Evolutionary conservation across 1,139 yeast species (phyloP).

Genomic region (Scheffersomyces segobiensis): DNA sequence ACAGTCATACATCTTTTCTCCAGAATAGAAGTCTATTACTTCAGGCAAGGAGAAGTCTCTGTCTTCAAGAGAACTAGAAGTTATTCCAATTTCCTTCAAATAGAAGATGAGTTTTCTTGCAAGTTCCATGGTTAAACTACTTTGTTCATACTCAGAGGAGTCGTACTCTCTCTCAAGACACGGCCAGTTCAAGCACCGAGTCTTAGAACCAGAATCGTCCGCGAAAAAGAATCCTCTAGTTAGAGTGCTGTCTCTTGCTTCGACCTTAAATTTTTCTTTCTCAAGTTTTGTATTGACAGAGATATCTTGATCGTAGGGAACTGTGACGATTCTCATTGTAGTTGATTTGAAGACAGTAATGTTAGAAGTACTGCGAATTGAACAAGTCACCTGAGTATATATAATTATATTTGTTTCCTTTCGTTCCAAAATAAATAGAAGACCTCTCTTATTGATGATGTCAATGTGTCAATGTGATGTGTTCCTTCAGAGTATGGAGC

Average conservation of each 20-base stretch:
- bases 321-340: background rate
- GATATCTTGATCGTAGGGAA: background rate
- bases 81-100: slow-evolving; percentile 8
- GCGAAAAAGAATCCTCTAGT: background rate
- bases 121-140: background rate
- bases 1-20: slow-evolving; percentile 5
- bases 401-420: background rate
- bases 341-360: background rate
- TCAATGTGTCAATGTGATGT: background rate
- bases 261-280: background rate
- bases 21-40: background rate
- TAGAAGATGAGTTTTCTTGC: slow-evolving; percentile 4
- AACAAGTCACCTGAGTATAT: background rate
- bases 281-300: background rate
- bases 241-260: background rate
- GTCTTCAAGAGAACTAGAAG: slow-evolving; percentile 4
- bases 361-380: background rate
- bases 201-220: background rate
- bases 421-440: too few relatives aligned
- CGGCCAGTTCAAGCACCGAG: slow-evolving; percentile 3
- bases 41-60: background rate
- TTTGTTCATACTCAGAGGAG: slow-evolving; percentile 2
- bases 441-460: too few relatives aligned
- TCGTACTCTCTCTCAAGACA: background rate
- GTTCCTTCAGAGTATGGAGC: background rate